A percentile compares a stretch with the other conserved stretches of the same genome.
phyloP scores from a whole-genome alignment of 2,329 filamentous ascomycete genomes.

The Botryosphaeria dothidea region DNA sequence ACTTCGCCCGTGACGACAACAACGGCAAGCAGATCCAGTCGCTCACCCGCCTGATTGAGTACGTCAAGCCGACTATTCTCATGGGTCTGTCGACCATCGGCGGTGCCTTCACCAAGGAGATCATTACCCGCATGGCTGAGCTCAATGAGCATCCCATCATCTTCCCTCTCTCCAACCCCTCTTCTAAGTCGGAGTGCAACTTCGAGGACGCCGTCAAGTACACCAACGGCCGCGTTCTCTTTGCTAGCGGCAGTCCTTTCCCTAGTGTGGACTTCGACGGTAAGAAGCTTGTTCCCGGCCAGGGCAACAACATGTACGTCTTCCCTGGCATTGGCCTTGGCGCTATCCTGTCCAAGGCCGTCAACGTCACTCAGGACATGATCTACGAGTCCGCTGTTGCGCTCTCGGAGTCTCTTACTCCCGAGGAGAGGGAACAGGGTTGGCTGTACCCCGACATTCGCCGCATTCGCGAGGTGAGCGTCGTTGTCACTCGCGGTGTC shows the following conservation, averaged over 20 bases:
- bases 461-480: slow-evolving; percentile 86
- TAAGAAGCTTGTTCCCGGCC: slow-evolving; percentile 50
- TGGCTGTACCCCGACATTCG: slow-evolving; percentile 90
- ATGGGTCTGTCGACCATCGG: slow-evolving; percentile 94
- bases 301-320: slow-evolving; percentile 87
- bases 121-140: slow-evolving; percentile 64
- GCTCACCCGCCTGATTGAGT: slow-evolving; percentile 88
- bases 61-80: slow-evolving; percentile 91
- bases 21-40: slow-evolving; percentile 68
- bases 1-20: slow-evolving; percentile 67
- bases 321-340: slow-evolving; percentile 96
- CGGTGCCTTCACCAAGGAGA: slow-evolving; percentile 87
- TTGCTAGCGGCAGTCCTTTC: slow-evolving; percentile 95
- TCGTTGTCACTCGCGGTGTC: slow-evolving; percentile 84
- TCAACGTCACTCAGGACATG: slow-evolving; percentile 89
- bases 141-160: slow-evolving; percentile 70
- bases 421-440: slow-evolving; percentile 77
- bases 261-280: slow-evolving; percentile 58
- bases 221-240: slow-evolving; percentile 89
- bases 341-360: slow-evolving; percentile 86
- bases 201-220: slow-evolving; percentile 90
- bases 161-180: slow-evolving; percentile 95
- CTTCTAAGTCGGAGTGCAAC: slow-evolving; percentile 95
- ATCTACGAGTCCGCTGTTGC: slow-evolving; percentile 90
- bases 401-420: slow-evolving; percentile 74